Conservation (phyloP, 2,329 filamentous ascomycete genomes). For the Lachnum nothofagi region DNA sequence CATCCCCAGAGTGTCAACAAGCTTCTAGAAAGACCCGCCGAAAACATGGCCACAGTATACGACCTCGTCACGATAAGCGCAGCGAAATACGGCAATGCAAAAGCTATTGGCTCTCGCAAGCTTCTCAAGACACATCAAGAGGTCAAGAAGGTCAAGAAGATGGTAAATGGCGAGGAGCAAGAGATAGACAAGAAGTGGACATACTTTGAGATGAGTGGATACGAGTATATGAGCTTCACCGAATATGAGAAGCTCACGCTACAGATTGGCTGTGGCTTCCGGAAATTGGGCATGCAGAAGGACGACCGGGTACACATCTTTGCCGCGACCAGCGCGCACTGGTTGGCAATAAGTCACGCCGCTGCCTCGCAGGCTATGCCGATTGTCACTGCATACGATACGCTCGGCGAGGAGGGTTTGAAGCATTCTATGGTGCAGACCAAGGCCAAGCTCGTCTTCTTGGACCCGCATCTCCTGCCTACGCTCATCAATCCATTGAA, state of each 20-base stretch:
- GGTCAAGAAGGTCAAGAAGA: conserved; percentile 85
- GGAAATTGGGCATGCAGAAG: conserved; percentile 65
- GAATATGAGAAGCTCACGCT: conserved; percentile 70
- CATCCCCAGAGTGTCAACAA: conserved; percentile 53
- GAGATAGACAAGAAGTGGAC: conserved; percentile 85
- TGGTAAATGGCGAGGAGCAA: conserved; percentile 72
- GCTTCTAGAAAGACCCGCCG: conserved; percentile 49
- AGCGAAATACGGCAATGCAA: conserved; percentile 58
- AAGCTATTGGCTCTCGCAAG: conserved; percentile 64
- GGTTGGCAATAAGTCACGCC: conserved; percentile 77
- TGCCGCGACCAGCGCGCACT: conserved; percentile 65
- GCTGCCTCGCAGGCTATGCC: conserved; percentile 78
- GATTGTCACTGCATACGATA: conserved; percentile 93
- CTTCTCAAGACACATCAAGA: conserved; percentile 74
- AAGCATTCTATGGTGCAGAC: conserved; percentile 83
- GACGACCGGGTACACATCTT: conserved; percentile 74
- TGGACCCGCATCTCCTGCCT: conserved; percentile 71
- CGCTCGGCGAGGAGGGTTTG: conserved; percentile 76
- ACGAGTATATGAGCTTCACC: conserved; percentile 70
- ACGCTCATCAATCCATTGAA: conserved; percentile 54
- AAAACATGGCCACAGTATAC: conserved; percentile 64
- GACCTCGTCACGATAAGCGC: conserved; percentile 69
- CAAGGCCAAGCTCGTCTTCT: conserved; percentile 74
- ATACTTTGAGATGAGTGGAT: conserved; percentile 77
- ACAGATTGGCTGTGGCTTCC: conserved; percentile 64